A percentile compares a stretch with the other conserved stretches of the same genome.
Evolutionary conservation across 2,329 filamentous ascomycete genomes (phyloP).

Genomic region (Scopulariopsis brevicaulis): DNA sequence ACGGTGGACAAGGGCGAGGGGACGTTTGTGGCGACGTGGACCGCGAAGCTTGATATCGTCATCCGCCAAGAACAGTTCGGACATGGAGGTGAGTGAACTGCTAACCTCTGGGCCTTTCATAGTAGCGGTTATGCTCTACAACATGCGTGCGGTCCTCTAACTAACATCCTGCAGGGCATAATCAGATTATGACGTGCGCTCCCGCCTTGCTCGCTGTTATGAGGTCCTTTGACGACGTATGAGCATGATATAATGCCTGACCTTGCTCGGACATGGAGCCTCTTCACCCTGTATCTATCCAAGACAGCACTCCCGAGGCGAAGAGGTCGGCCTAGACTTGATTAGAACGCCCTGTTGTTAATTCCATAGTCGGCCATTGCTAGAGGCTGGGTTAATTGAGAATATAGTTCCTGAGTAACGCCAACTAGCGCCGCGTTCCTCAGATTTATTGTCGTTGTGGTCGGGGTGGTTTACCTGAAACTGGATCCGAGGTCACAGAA

Average conservation of each 20-base stretch:
- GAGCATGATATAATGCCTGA: not conserved
- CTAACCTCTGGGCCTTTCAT: not conserved
- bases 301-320: no score
- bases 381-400: no score
- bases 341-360: no score
- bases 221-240: constrained; percentile 44
- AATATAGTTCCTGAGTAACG: no score
- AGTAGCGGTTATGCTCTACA: not conserved
- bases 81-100: constrained; percentile 37
- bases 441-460: no score
- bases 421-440: no score
- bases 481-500: no score
- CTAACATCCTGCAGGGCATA: constrained; percentile 43
- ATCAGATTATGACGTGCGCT: constrained; percentile 54
- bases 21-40: constrained; percentile 36
- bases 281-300: not conserved
- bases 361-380: no score
- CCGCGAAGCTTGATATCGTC: constrained; percentile 28
- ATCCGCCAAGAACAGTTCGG: constrained; percentile 43
- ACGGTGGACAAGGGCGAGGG: constrained; percentile 30
- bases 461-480: no score
- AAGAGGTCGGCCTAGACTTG: no score
- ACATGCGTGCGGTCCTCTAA: not conserved
- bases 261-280: not conserved
- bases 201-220: constrained; percentile 53